Evolutionary conservation across 163 green algal genomes (phyloP).

Genomic region (Prototheca stagnorum): DNA sequence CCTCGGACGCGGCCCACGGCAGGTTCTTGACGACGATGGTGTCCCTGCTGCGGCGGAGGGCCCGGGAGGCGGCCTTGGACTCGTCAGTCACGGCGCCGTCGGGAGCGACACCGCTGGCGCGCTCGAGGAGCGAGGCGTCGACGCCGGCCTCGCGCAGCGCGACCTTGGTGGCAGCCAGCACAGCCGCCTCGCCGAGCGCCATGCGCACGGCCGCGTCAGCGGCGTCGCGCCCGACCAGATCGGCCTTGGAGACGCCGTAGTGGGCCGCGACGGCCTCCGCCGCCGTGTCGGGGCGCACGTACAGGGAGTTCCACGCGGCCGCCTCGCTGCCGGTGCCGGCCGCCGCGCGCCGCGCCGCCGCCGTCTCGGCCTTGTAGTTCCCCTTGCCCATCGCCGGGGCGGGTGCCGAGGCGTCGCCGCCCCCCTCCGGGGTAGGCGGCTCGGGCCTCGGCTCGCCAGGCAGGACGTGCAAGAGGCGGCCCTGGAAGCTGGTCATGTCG

Average conservation of each 20-base stretch:
- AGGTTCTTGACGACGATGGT: conserved; percentile 93
- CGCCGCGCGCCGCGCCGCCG: conserved; percentile 17
- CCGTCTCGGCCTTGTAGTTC: conserved; percentile 13
- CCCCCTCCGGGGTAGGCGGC: background rate
- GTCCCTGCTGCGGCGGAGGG: conserved; percentile 32
- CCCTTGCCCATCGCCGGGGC: too few species aligned
- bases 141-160: conserved; percentile 59
- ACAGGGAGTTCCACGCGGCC: conserved; percentile 85
- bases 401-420: background rate
- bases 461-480: conserved; percentile 74
- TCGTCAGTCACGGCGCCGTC: conserved; percentile 45
- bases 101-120: too few species aligned
- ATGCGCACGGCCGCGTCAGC: conserved; percentile 75
- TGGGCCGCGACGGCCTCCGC: conserved; percentile 73
- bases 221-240: conserved; percentile 42
- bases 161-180: conserved; percentile 81
- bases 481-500: conserved; percentile 78
- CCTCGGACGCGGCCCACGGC: conserved; percentile 48
- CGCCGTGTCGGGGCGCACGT: conserved; percentile 88
- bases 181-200: conserved; percentile 83
- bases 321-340: conserved; percentile 34
- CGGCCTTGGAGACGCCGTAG: conserved; percentile 59
- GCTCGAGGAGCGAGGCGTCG: conserved; percentile 56
- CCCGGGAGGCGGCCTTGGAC: background rate
- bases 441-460: conserved; percentile 26